phyloP scores from a whole-genome alignment of 768 basidiomycete genomes.

The Bullera alba region DNA sequence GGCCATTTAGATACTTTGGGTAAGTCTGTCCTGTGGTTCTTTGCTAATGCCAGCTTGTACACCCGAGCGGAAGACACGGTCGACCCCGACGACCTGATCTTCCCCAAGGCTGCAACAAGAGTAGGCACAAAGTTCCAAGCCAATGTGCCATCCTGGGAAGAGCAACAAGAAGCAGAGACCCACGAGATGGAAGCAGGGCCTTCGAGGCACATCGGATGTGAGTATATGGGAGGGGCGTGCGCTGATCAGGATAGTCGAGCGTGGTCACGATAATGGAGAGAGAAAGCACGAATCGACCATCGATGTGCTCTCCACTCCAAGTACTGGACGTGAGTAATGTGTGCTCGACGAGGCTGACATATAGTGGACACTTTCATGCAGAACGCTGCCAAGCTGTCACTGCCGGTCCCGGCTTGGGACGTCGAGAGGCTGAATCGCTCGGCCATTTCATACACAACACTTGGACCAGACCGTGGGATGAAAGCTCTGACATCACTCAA shows the following conservation, averaged over 20 bases:
- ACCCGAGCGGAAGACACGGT: slow-evolving; percentile 87
- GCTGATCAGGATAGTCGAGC: slow-evolving; percentile 17
- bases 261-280: slow-evolving; percentile 33
- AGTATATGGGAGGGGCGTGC: background rate
- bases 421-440: slow-evolving; percentile 32
- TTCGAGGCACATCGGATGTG: slow-evolving; percentile 29
- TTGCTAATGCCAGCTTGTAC: slow-evolving; percentile 57
- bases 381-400: slow-evolving; percentile 13
- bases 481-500: slow-evolving; percentile 15
- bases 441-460: slow-evolving; percentile 12
- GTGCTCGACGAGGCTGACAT: background rate
- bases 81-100: slow-evolving; percentile 94
- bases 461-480: slow-evolving; percentile 22
- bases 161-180: slow-evolving; percentile 26
- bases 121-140: slow-evolving; percentile 80
- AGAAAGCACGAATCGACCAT: slow-evolving; percentile 32
- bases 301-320: slow-evolving; percentile 24
- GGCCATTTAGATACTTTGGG: slow-evolving; percentile 88
- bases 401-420: slow-evolving; percentile 33
- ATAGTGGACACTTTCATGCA: slow-evolving; percentile 29
- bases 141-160: slow-evolving; percentile 52
- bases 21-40: slow-evolving; percentile 47
- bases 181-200: slow-evolving; percentile 30
- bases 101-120: slow-evolving; percentile 86
- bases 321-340: slow-evolving; percentile 22